Evolutionary conservation across 768 basidiomycete species (phyloP), one percentile per base, ranked within the genome.

Genomic region (Clitopilus hobsonii): DNA sequence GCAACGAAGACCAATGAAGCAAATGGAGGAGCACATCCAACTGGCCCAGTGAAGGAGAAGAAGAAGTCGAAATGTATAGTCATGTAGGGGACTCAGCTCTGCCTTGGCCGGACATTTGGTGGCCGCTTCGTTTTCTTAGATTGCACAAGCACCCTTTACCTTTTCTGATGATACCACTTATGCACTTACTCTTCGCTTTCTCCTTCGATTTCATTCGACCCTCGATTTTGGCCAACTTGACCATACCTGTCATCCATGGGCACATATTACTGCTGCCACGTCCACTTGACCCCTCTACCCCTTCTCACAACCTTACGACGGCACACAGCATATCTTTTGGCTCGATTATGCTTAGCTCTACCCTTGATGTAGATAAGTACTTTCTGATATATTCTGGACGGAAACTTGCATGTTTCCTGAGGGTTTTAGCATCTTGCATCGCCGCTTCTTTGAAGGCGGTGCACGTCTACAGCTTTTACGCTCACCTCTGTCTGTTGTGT

Each of bases 111-210:
- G 74, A 70, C 78, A 74, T 77, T 82, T 89, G 86, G 85, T 86
- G 77, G 81, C 78, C 79, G 74, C 74, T 74, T 23, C 41, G 22
- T 23, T 45, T 45, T 66, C 58, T 45, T 45, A 45, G 41, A 45
- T 16, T 18, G 41, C 41, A 45, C 41, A 45, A 45, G 8, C n/a
- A 16, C 41, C 41, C 63, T 76, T 86, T 84, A 81, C 83, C 84
- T 83, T 75, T 76, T 85, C 80, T 78, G 80, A 89, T 86, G 88
- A 90, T 89, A 90, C 88, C 88, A 86, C 75, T 51, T 74, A 73
- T 74, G 72, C 64, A 62, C 67, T 71, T 72, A 61, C 58, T 66
- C 61, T 63, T 56, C 67, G 65, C 67, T 64, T 58, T 60, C 61
- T 61, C 60, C 56, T 67, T 67, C 65, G 62, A 57, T 60, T 65